Percentiles rank a stretch among this genome's conserved stretches.
phyloP scores from a whole-genome alignment of 2,329 filamentous ascomycete species.

The Paecilomyces formosus region DNA sequence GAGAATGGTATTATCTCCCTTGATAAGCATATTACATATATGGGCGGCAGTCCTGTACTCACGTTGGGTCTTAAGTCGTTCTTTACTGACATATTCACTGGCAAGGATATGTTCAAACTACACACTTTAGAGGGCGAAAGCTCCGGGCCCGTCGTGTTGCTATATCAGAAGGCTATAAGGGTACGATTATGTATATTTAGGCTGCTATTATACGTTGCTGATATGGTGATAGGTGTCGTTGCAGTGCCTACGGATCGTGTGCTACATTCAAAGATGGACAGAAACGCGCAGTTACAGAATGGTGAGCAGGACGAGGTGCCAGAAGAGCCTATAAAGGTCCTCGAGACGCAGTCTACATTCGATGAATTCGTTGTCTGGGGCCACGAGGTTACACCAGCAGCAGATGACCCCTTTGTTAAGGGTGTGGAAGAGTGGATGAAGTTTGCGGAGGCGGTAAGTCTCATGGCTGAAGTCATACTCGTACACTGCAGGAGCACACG shows the following conservation, averaged over 20 bases:
- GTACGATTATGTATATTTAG: slow-evolving; percentile 20
- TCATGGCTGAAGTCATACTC: neutral
- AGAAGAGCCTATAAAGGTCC: slow-evolving; percentile 45
- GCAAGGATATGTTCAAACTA: slow-evolving; percentile 35
- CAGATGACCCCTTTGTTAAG: slow-evolving; percentile 63
- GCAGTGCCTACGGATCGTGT: slow-evolving; percentile 41
- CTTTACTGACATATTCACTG: neutral
- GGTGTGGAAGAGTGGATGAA: slow-evolving; percentile 74
- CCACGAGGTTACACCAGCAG: slow-evolving; percentile 61
- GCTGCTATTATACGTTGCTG: neutral
- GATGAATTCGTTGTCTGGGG: slow-evolving; percentile 75
- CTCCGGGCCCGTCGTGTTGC: slow-evolving; percentile 60
- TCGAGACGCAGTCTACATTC: slow-evolving; percentile 62
- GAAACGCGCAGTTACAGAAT: slow-evolving; percentile 31
- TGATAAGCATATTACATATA: neutral
- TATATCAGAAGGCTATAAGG: slow-evolving; percentile 64
- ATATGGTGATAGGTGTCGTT: slow-evolving; percentile 45
- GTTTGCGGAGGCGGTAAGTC: slow-evolving; percentile 58
- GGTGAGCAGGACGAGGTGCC: slow-evolving; percentile 40
- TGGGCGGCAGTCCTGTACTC: neutral
- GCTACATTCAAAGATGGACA: slow-evolving; percentile 16
- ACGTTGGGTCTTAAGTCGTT: neutral
- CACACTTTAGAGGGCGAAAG: slow-evolving; percentile 75
- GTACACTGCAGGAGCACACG: neutral
- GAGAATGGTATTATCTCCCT: slow-evolving; percentile 28